Conservation (phyloP, 805 yeast genomes). For the Pichia scutulata region DNA sequence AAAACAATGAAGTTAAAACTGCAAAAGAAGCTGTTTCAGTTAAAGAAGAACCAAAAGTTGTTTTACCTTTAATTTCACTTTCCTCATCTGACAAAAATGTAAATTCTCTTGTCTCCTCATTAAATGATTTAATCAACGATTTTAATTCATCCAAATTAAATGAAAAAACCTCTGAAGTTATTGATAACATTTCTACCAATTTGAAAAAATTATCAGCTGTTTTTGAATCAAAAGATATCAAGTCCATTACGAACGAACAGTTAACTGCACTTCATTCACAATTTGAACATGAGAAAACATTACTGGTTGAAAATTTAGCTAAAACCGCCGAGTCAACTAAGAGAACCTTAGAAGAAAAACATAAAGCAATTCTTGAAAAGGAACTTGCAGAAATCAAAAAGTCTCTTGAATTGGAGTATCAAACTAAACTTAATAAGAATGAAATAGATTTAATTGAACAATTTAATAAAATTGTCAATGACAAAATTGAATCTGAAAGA, state of each 20-base stretch:
- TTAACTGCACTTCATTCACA: constrained; percentile 17
- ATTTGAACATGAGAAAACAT: constrained; percentile 27
- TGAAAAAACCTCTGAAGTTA: constrained; percentile 17
- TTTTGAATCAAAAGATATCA: constrained; percentile 25
- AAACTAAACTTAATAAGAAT: constrained; percentile 61
- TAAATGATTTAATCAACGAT: constrained; percentile 30
- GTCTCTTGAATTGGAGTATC: constrained; percentile 61
- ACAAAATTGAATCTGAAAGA: constrained; percentile 65
- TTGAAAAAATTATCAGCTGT: constrained; percentile 17
- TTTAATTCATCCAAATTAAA: constrained; percentile 19
- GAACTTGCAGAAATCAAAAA: constrained; percentile 66
- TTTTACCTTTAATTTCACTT: constrained; percentile 27
- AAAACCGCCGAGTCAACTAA: constrained; percentile 54
- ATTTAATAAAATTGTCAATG: constrained; percentile 49
- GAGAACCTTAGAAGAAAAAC: constrained; percentile 49
- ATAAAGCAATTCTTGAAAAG: constrained; percentile 44
- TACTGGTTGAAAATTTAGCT: constrained; percentile 45
- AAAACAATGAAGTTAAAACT: neutral
- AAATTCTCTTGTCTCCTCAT: constrained; percentile 26
- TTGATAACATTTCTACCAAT: constrained; percentile 18
- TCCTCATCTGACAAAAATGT: constrained; percentile 28
- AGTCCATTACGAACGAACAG: constrained; percentile 4
- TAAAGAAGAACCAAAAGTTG: neutral
- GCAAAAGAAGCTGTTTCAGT: constrained; percentile 1
- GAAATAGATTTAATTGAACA: constrained; percentile 63